These are phyloP conservation scores for Protomyces lactucae-debilis DNA, from an alignment of 1,139 yeast species.

Conservation along the genomic window DNA sequence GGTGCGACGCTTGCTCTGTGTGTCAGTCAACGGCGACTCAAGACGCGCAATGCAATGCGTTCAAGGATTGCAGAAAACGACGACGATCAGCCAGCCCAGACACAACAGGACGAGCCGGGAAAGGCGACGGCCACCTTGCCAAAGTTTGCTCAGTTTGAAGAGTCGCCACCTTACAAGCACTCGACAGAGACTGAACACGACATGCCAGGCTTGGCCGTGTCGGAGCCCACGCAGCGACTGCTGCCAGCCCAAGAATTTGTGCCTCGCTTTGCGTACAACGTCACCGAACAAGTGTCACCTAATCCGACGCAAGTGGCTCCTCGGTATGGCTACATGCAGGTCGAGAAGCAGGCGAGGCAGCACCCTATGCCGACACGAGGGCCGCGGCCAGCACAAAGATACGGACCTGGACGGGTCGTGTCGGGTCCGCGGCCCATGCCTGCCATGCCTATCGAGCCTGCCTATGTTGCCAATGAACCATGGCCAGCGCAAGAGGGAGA, in stretches of 20 bases:
- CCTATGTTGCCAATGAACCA: neutral
- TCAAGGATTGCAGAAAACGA: slow-evolving; percentile 35
- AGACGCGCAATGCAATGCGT: slow-evolving; percentile 46
- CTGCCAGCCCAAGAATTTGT: neutral
- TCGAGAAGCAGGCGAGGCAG: neutral
- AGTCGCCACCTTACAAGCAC: neutral
- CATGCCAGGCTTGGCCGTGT: neutral
- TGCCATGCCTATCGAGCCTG: slow-evolving; percentile 1
- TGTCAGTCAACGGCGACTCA: slow-evolving; percentile 50
- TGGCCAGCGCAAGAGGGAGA: neutral
- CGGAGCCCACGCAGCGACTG: neutral
- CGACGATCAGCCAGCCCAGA: slow-evolving; percentile 4
- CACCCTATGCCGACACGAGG: neutral
- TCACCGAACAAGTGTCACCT: neutral
- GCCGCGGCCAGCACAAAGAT: neutral
- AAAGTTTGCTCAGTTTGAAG: slow-evolving; percentile 12
- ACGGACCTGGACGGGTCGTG: neutral
- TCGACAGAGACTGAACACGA: neutral
- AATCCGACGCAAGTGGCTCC: neutral
- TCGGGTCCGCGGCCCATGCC: slow-evolving; percentile 26
- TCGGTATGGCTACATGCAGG: neutral
- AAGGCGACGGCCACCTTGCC: slow-evolving; percentile 22
- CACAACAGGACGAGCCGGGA: neutral
- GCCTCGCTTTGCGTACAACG: neutral
- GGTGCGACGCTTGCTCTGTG: slow-evolving; percentile 44